phyloP scores from a whole-genome alignment of 1,284 basidiomycete species.

The Laetiporus sulphureus region DNA sequence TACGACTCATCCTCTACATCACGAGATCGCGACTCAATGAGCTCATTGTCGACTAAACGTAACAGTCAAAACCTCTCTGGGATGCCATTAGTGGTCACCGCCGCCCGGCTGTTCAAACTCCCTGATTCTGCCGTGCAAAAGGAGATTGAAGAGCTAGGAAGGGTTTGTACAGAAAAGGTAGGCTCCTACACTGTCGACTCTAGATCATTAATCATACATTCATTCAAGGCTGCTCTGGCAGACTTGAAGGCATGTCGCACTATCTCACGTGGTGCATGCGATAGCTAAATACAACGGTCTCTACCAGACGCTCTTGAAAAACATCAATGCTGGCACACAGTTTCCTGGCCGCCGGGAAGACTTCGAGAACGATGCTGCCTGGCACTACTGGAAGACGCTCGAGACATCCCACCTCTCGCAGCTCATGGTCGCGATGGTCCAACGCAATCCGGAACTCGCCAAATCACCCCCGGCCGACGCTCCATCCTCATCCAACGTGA shows the following conservation, averaged over 20 bases:
- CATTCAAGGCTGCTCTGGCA: slow-evolving; percentile 65
- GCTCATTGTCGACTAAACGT: slow-evolving; percentile 28
- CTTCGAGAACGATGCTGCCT: slow-evolving; percentile 77
- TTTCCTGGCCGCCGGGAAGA: slow-evolving; percentile 87
- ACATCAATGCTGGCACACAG: slow-evolving; percentile 77
- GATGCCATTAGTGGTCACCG: slow-evolving; percentile 70
- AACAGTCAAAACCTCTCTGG: slow-evolving; percentile 50
- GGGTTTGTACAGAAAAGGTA: slow-evolving; percentile 78
- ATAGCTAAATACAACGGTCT: neutral
- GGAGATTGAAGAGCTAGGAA: slow-evolving; percentile 68
- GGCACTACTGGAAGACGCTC: slow-evolving; percentile 78
- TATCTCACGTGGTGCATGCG: neutral
- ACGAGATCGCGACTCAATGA: slow-evolving; percentile 47
- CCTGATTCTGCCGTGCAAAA: slow-evolving; percentile 60
- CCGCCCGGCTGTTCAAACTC: slow-evolving; percentile 73
- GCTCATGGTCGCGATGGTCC: slow-evolving; percentile 84
- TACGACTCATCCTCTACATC: slow-evolving; percentile 59
- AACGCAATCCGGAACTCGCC: slow-evolving; percentile 82
- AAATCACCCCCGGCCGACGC: slow-evolving; percentile 64
- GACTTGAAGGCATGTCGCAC: slow-evolving; percentile 66
- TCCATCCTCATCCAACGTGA: slow-evolving; percentile 32
- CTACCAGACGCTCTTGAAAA: slow-evolving; percentile 80
- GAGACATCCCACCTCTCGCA: slow-evolving; percentile 85
- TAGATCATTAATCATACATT: too few relatives aligned
- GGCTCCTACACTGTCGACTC: too few relatives aligned